Evolutionary conservation across 129 eudicot genomes (phyloP).

Genomic region (Escallonia herrerae): DNA sequence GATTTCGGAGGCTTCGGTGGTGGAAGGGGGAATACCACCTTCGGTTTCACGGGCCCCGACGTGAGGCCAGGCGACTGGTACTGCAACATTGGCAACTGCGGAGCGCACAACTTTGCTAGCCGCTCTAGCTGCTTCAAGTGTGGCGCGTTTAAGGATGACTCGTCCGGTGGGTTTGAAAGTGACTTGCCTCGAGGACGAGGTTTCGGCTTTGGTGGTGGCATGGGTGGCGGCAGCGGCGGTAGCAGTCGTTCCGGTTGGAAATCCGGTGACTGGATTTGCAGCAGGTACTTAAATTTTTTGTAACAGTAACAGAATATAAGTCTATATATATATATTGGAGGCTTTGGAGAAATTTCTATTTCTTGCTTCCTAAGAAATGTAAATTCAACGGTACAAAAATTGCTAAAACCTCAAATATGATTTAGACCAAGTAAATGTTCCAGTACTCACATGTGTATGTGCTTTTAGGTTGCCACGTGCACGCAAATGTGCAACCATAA

Average conservation of each 20-base stretch:
- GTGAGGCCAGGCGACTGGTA: constrained; percentile 99
- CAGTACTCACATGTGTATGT: too few species aligned
- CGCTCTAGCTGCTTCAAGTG: constrained; percentile 98
- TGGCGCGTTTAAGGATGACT: constrained; percentile 84
- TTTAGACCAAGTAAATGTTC: too few species aligned
- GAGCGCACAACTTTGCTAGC: constrained; percentile 97
- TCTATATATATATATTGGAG: too few species aligned
- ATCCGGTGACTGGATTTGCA: constrained; percentile 99
- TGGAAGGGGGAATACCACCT: constrained; percentile 26
- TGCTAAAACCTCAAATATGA: too few species aligned
- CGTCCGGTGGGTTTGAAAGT: constrained; percentile 34
- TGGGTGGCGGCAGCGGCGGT: constrained; percentile 29
- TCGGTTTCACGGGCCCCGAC: constrained; percentile 79
- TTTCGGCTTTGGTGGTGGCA: constrained; percentile 25
- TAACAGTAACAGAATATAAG: too few species aligned
- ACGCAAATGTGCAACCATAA: too few species aligned
- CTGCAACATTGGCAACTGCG: constrained; percentile 79
- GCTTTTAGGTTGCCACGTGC: too few species aligned
- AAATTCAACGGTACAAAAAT: too few species aligned
- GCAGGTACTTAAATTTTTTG: constrained; percentile 30
- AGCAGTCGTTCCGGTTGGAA: constrained; percentile 74
- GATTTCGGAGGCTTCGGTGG: constrained; percentile 35
- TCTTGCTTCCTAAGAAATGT: too few species aligned
- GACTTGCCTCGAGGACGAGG: constrained; percentile 28
- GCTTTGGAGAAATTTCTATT: too few species aligned